Evolutionary conservation across 108 stramenopile species (phyloP).

Genomic region (Nitzschia inconspicua): DNA sequence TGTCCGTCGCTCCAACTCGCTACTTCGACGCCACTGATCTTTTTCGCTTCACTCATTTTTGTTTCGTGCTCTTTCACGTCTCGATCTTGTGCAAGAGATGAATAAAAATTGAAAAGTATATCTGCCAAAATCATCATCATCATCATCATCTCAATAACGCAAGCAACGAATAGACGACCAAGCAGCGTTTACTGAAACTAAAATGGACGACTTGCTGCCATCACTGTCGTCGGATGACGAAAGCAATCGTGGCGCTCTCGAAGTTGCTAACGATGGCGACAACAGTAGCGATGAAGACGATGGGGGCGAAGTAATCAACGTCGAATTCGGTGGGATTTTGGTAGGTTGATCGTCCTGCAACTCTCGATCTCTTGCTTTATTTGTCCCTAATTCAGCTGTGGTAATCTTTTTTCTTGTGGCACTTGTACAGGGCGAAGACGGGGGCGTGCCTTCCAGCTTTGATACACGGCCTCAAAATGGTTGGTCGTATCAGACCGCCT

Average conservation of each 20-base stretch:
- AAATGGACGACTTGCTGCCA: constrained; percentile 68
- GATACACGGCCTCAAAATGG: constrained; percentile 36
- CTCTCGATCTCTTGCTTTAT: neutral
- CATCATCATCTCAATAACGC: too few relatives aligned
- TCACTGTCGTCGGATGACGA: constrained; percentile 78
- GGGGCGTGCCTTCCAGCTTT: constrained; percentile 30
- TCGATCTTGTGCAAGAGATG: too few relatives aligned
- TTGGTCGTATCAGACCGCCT: constrained; percentile 82
- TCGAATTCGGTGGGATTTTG: constrained; percentile 73
- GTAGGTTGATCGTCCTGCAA: constrained; percentile 32
- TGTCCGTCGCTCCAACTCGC: too few relatives aligned
- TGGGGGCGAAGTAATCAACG: constrained; percentile 49
- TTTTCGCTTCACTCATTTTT: too few relatives aligned
- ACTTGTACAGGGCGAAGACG: constrained; percentile 72
- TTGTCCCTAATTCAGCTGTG: neutral
- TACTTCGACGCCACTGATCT: too few relatives aligned
- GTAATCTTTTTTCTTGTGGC: neutral
- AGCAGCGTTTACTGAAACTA: too few relatives aligned
- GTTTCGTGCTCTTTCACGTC: too few relatives aligned
- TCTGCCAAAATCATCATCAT: too few relatives aligned
- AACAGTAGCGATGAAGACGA: constrained; percentile 32
- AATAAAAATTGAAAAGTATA: too few relatives aligned
- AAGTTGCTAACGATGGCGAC: constrained; percentile 13
- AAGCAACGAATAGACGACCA: too few relatives aligned
- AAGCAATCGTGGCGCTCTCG: constrained; percentile 38